Conservation (phyloP, 1,284 basidiomycete species). For the Moesziomyces aphidis region DNA sequence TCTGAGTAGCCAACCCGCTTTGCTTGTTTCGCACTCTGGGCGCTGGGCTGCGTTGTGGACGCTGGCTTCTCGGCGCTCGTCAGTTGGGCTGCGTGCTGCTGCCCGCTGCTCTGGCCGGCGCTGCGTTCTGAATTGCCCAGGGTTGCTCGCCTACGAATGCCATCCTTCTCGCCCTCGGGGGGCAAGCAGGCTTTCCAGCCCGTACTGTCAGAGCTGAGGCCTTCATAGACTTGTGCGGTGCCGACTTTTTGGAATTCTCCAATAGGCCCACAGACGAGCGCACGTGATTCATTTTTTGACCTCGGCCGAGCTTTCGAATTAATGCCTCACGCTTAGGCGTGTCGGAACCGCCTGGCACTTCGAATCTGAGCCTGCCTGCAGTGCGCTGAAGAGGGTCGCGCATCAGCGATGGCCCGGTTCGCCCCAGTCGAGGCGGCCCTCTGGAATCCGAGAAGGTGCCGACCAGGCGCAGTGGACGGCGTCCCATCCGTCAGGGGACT, state of each 20-base stretch:
- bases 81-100: background rate
- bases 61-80: slow-evolving; percentile 1
- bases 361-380: no score
- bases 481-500: no score
- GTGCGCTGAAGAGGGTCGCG: no score
- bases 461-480: no score
- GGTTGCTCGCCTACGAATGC: background rate
- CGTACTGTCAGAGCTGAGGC: background rate
- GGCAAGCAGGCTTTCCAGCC: background rate
- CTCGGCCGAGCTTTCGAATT: slow-evolving; percentile 9
- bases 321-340: background rate
- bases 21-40: background rate
- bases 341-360: background rate
- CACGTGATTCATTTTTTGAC: slow-evolving; percentile 5
- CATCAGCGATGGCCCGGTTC: no score
- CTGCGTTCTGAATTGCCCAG: background rate
- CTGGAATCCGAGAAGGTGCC: background rate
- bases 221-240: slow-evolving; percentile 17
- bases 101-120: background rate
- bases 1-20: slow-evolving; percentile 32
- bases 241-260: background rate
- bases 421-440: no score
- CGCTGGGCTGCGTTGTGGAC: background rate
- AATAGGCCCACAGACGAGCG: background rate
- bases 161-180: no score